Conservation (phyloP, 2,329 filamentous ascomycete genomes). For the Apiospora hydei region DNA sequence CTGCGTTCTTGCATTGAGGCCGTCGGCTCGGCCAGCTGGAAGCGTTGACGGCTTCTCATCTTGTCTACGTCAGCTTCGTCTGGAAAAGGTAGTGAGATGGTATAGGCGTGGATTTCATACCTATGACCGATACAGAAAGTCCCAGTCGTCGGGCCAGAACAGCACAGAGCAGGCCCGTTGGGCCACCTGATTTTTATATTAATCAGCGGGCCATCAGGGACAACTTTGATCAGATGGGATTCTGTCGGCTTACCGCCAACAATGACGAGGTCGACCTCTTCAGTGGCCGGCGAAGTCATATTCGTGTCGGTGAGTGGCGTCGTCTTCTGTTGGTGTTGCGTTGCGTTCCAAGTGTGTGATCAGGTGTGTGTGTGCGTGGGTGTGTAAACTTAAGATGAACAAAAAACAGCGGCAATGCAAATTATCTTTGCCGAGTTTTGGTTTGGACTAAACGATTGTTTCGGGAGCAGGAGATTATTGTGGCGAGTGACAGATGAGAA, state of each 20-base stretch:
- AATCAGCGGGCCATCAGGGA: constrained; percentile 18
- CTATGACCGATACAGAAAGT: constrained; percentile 49
- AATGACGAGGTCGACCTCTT: constrained; percentile 44
- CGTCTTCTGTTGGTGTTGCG: background rate
- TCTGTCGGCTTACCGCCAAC: constrained; percentile 43
- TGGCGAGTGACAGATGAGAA: background rate
- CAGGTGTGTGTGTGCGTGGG: background rate
- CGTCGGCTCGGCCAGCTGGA: constrained; percentile 54
- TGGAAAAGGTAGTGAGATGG: too few relatives aligned
- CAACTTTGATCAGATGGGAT: too few relatives aligned
- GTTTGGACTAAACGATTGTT: background rate
- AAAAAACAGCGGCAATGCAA: background rate
- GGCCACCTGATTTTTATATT: constrained; percentile 44
- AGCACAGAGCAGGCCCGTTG: constrained; percentile 54
- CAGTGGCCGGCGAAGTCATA: background rate
- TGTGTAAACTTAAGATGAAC: background rate
- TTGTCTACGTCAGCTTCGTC: constrained; percentile 30
- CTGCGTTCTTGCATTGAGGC: constrained; percentile 56
- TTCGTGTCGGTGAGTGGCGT: background rate
- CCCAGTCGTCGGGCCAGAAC: constrained; percentile 51
- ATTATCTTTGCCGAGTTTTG: background rate
- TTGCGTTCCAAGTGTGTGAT: background rate
- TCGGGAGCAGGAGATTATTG: background rate
- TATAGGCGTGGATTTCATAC: constrained; percentile 32
- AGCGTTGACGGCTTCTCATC: constrained; percentile 49